Percentiles rank a stretch among this genome's conserved stretches.
Evolutionary conservation across 2,329 filamentous ascomycete genomes (phyloP).

Genomic region (Xylariaceae sp.): DNA sequence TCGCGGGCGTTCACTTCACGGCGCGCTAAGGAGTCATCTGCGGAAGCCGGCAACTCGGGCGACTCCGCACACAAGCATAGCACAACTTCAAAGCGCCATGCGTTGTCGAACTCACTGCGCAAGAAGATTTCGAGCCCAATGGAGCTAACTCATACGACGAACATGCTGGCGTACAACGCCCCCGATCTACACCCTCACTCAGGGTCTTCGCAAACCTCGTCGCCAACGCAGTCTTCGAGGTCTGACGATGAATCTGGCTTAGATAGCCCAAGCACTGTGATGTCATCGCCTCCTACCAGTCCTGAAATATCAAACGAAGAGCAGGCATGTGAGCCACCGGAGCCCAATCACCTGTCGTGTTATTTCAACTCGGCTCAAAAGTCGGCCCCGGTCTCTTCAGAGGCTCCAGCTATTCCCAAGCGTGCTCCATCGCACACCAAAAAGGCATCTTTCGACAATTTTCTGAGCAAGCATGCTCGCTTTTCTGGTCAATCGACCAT

Average conservation of each 20-base stretch:
- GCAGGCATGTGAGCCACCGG: slow-evolving; percentile 50
- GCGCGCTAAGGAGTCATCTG: slow-evolving; percentile 54
- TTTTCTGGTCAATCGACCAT: slow-evolving; percentile 50
- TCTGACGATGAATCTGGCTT: slow-evolving; percentile 62
- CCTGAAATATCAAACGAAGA: slow-evolving; percentile 58
- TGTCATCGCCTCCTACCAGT: slow-evolving; percentile 60
- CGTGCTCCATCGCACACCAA: slow-evolving; percentile 86
- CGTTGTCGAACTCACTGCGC: slow-evolving; percentile 44
- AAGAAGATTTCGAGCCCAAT: slow-evolving; percentile 82
- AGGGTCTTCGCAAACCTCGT: slow-evolving; percentile 44
- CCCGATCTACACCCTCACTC: slow-evolving; percentile 64
- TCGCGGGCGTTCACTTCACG: slow-evolving; percentile 68
- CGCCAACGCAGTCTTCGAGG: slow-evolving; percentile 47
- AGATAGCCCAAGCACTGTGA: slow-evolving; percentile 54
- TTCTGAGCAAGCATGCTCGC: slow-evolving; percentile 57
- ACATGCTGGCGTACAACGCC: slow-evolving; percentile 92
- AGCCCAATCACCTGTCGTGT: slow-evolving; percentile 62
- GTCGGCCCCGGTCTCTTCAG: slow-evolving; percentile 39
- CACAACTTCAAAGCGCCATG: slow-evolving; percentile 41
- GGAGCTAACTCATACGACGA: slow-evolving; percentile 87
- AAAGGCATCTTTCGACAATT: slow-evolving; percentile 67
- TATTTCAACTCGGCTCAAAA: slow-evolving; percentile 54
- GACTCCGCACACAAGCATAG: slow-evolving; percentile 44
- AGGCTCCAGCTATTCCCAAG: slow-evolving; percentile 65
- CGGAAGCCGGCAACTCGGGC: slow-evolving; percentile 34